Base-by-base conservation (phyloP, 108 stramenopile genomes). In the Chaetoceros tenuissimus region DNA sequence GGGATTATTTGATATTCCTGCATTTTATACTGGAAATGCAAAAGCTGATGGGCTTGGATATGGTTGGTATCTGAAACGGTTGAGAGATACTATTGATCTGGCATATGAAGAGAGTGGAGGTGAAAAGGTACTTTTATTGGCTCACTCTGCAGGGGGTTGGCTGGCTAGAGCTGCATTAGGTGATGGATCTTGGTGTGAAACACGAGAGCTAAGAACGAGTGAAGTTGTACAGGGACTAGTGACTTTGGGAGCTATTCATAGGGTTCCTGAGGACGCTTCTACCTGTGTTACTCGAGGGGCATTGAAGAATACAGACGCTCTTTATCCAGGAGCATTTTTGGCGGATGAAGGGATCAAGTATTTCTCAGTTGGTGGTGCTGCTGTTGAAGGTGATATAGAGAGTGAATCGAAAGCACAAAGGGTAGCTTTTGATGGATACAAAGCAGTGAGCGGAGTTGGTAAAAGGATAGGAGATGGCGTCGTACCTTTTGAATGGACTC, bases 71-170 rank as follows among this genome's bases (percentile, higher is more conserved):
- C 30, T 96, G 2, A 44, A 80, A 20, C 64, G 89, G 24, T 60
- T 92, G 2, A 49, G 59, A 13, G 55, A 73, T 34, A 67, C 71
- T 3, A 76, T 96, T 25, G 72, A 80, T 13, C 25, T 40, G n/a
- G 53, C 67, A 48, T 59, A 67, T 44, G 70, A 67, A 54, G 64
- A 63, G 3, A 57, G 58, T 23, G 31, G 47, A 23, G 68, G 69
- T 46, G 26, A 20, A 22, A 79, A 74, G 46, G 82, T 86, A 0
- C 8, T 94, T 17, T 24, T 96, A 24, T 51, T 94, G 29, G 88
- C 78, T 2, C 94, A 96, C 62, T 80, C 77, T 7, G 94, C 94
- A 0, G 94, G 94, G 0, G 94, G 94, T 3, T 96, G 94, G 94
- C 60, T 96, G 55, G 92, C 82, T 13, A 73, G 94, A 24, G 92